Base-by-base conservation (phyloP, 352 stramenopile genomes). In the Phytophthora hibernalis region DNA sequence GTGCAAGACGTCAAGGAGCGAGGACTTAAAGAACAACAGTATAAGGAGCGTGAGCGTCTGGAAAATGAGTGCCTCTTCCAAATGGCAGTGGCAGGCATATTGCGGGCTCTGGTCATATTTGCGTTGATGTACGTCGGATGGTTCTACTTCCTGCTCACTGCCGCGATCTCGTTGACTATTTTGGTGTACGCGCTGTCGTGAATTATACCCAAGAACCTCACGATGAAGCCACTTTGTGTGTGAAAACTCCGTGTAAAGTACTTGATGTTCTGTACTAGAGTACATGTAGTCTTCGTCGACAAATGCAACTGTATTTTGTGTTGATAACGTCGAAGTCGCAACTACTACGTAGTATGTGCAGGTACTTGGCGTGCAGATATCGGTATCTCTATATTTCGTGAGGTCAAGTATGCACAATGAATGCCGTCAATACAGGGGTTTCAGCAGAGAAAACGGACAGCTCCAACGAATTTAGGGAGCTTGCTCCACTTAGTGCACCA, bases 381-480 rank as follows among this genome's bases (percentile, higher is more conserved):
- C n/a, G n/a, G n/a, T n/a, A n/a, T n/a, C n/a, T n/a, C n/a, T n/a
- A n/a, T n/a, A n/a, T n/a, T 28, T 28, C 24, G 24, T 28, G 24
- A 5, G 24, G 24, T 28, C 24, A 28, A 28, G 24, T 5, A 31
- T 10, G 28, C 3, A 31, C 1, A 31, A 10, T 31, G 33, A n/a
- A 18, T 2, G 33, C 33, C 5, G 5, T 40, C 12, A 26, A 1
- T 3, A 2, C 26, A 61, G 40, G 42, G 28, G 42, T 61, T 61
- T 52, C 54, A 61, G 21, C 49, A 31, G 26, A 24, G 28, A 60
- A 51, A 60, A 60, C 53, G 53, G 53, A 60, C 9, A 42, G 35
- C 15, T 20, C 21, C n/a, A 2, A 43, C 40, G 28, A 33, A 52
- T 52, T 52, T 61, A 33, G 26, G 31, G 22, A 44, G 22, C 3